Base-by-base conservation (phyloP, 805 yeast genomes). In the Kodamaea fukazawae region DNA sequence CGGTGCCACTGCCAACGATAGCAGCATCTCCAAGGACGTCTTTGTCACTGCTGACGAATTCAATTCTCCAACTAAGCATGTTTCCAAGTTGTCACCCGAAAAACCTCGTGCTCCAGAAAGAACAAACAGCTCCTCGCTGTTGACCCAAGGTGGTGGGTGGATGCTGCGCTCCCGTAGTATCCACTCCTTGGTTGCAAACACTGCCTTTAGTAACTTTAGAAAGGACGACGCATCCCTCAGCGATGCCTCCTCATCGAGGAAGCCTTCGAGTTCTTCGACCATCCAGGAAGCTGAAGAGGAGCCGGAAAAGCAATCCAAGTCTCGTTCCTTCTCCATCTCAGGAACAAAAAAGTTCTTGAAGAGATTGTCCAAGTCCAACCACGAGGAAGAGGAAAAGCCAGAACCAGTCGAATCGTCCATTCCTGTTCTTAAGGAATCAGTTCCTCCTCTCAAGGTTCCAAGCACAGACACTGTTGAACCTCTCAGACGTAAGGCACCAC, bases 171-270 rank as follows among this genome's bases (percentile, higher is more conserved):
- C 42, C 2, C 34, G 42, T 8, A 38, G 42, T 5, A 45, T 49
- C 17, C 55, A 55, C 34, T 57, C 64, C 9, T 53, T 65, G 38
- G 59, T 57, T 1, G 58, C 60, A 31, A 66, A 66, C 37, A 66
- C 70, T 2, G 70, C 65, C 1, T 66, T 61, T 50, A 62, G 52
- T 44, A 61, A 60, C 27, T 63, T 66, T 30, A 55, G 66, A 41
- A 38, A 45, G 7, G 42, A 46, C 20, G 35, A 33, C 11, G 15
- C 15, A 6, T 27, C 30, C 9, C 30, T 12, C 13, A 14, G 15
- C 9, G 42, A 38, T 10, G 37, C 20, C 14, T n/a, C 20, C 14
- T n/a, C 12, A 4, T 22, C 35, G 3, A 32, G 28, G 16, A 32
- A 32, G 18, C 13, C 25, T 18, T 32, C 35, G 25, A 32, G 18